Evolutionary conservation across 495 filamentous ascomycete species (phyloP), one percentile per base, ranked within the genome.

Genomic region (Penicillium angulare): DNA sequence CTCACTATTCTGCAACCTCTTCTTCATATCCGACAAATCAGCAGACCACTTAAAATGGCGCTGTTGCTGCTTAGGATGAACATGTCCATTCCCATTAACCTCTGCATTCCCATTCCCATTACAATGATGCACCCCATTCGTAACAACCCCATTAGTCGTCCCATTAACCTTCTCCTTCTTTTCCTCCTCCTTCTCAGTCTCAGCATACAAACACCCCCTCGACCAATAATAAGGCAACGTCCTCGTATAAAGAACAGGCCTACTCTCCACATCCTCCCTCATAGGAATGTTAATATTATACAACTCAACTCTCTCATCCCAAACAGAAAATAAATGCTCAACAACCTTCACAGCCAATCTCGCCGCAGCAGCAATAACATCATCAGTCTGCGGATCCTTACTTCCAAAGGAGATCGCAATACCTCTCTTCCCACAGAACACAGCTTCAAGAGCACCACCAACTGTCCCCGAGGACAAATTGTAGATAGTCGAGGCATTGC

Each of bases 401-500:
- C 81, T 85, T 55, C 87, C 89, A 67, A 96, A 97, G 24, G 81
- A 86, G 27, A 98, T 69, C 3, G 93, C 93, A 45, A 98, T 87
- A 6, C 86, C 80, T 44, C 80, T 81, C 35, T 81, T 79, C 21
- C 79, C 80, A 64, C 89, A 96, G 0, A 90, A 84, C 3, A 92
- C 92, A 0, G 90, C 93, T 69, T 97, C 93, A 43, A 98, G 76
- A 0, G 93, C 93, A 0, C 91, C 93, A 26, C 93, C 93, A 15
- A 98, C 72, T 0, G 93, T 98, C 5, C 93, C 93, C 15, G 84
- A 89, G 29, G 84, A 89, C 22, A 98, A 74, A 31, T 87, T 87
- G 66, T 97, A 97, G 35, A 96, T 82, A 0, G 93, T 90, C 0
- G 92, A 96, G 13, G 89, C 89, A 68, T 98, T 98, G 43, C 92